Evolutionary conservation across 345 rosid species (phyloP).

Genomic region (Citrus maxima): DNA sequence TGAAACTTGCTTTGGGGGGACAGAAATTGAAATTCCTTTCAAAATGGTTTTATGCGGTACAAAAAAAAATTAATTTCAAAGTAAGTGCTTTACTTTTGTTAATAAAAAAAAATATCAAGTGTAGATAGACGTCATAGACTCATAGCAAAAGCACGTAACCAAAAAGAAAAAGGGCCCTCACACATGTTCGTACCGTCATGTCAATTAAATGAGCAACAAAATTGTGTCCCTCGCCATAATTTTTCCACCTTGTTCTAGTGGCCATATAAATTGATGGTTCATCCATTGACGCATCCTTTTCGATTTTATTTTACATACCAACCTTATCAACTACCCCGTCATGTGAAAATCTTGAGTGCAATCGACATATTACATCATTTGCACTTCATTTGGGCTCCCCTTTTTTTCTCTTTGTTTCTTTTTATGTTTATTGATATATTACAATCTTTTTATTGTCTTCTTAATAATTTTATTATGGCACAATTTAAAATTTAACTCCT

Average conservation of each 20-base stretch:
- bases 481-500: too few species aligned
- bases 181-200: neutral
- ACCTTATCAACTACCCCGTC: neutral
- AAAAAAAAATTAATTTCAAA: too few species aligned
- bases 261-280: neutral
- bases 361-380: neutral
- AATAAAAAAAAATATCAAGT: neutral
- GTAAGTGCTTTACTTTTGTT: neutral
- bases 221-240: neutral
- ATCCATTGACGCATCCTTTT: neutral
- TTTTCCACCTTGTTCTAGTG: neutral
- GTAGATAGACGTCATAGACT: neutral
- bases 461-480: too few species aligned
- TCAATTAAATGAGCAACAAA: neutral
- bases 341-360: neutral
- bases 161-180: neutral
- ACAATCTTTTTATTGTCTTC: too few species aligned
- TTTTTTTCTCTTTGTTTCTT: too few species aligned
- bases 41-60: neutral
- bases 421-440: too few species aligned
- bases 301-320: neutral
- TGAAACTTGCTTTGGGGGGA: neutral
- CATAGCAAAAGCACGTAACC: conserved; percentile 2
- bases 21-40: neutral
- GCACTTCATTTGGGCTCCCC: neutral